Conservation (phyloP, 2,329 filamentous ascomycete genomes). For the Diaporthe ilicicola region DNA sequence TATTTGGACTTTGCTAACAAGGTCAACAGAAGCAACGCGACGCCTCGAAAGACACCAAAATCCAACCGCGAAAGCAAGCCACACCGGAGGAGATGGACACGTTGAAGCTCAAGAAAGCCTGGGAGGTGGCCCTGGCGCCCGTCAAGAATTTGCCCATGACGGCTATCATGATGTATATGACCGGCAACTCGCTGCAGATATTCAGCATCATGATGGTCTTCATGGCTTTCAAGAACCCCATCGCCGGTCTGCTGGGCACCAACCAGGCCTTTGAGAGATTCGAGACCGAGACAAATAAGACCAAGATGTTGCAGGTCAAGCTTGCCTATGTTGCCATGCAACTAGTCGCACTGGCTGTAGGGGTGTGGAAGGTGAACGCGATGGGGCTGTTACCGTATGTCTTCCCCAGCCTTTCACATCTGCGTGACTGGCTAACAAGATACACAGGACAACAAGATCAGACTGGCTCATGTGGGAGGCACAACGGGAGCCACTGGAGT, state of each 20-base stretch:
- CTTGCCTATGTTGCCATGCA: slow-evolving; percentile 89
- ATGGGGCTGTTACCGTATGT: slow-evolving; percentile 94
- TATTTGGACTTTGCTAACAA: background rate
- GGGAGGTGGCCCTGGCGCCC: slow-evolving; percentile 94
- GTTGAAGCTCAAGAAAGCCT: slow-evolving; percentile 97
- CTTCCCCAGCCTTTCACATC: background rate
- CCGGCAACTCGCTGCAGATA: slow-evolving; percentile 96
- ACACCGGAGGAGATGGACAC: slow-evolving; percentile 90
- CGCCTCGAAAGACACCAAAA: slow-evolving; percentile 55
- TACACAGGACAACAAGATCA: slow-evolving; percentile 82
- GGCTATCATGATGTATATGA: slow-evolving; percentile 99
- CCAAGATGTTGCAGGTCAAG: slow-evolving; percentile 83
- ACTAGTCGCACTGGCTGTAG: slow-evolving; percentile 80
- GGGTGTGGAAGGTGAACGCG: slow-evolving; percentile 94
- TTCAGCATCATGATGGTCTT: slow-evolving; percentile 99
- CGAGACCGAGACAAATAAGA: slow-evolving; percentile 80
- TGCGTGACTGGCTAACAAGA: background rate
- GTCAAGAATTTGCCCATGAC: slow-evolving; percentile 98
- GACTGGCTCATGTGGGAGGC: slow-evolving; percentile 98
- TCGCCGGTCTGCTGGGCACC: slow-evolving; percentile 83
- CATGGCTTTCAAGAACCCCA: slow-evolving; percentile 97
- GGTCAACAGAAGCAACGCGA: slow-evolving; percentile 54
- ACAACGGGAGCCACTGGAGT: slow-evolving; percentile 73
- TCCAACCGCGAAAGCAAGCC: slow-evolving; percentile 69
- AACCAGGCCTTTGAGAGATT: slow-evolving; percentile 91